Percentiles rank a stretch among this genome's conserved stretches.
Conservation (phyloP, 805 yeast species). For the Candida glaebosa region DNA sequence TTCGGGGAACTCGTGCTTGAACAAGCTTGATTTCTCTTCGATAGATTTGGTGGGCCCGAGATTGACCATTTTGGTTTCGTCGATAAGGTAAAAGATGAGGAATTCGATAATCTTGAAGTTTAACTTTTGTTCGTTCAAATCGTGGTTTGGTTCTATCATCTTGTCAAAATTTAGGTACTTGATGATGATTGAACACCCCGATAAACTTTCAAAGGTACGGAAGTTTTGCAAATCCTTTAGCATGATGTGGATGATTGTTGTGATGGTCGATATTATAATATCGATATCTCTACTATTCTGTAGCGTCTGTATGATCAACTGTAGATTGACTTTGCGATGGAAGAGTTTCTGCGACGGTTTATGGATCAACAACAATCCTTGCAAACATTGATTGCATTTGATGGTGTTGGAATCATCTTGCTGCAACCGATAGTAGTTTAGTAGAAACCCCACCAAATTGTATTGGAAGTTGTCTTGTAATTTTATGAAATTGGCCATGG, state of each 20-base stretch:
- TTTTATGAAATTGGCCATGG: conserved; percentile 26
- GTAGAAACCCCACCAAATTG: conserved; percentile 41
- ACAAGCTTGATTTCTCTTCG: conserved; percentile 31
- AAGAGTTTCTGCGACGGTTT: conserved; percentile 52
- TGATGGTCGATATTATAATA: conserved; percentile 37
- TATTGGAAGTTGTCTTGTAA: conserved; percentile 53
- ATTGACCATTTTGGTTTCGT: conserved; percentile 39
- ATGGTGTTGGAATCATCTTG: neutral
- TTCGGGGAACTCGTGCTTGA: conserved; percentile 36
- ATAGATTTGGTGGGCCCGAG: conserved; percentile 11
- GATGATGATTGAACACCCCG: conserved; percentile 56
- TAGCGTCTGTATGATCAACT: conserved; percentile 21
- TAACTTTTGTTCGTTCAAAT: conserved; percentile 40
- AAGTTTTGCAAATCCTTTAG: conserved; percentile 56
- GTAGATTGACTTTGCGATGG: conserved; percentile 38
- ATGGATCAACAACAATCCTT: conserved; percentile 61
- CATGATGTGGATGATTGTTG: conserved; percentile 55
- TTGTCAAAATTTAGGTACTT: conserved; percentile 26
- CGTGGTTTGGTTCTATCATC: conserved; percentile 6
- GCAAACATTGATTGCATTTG: conserved; percentile 37
- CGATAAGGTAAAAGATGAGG: conserved; percentile 62
- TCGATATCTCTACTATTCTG: conserved; percentile 16
- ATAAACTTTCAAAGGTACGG: conserved; percentile 53
- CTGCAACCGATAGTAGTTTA: conserved; percentile 6
- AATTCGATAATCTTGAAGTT: conserved; percentile 67